Conservation (phyloP, 768 basidiomycete species). For the Termitomyces eurrhizus region DNA sequence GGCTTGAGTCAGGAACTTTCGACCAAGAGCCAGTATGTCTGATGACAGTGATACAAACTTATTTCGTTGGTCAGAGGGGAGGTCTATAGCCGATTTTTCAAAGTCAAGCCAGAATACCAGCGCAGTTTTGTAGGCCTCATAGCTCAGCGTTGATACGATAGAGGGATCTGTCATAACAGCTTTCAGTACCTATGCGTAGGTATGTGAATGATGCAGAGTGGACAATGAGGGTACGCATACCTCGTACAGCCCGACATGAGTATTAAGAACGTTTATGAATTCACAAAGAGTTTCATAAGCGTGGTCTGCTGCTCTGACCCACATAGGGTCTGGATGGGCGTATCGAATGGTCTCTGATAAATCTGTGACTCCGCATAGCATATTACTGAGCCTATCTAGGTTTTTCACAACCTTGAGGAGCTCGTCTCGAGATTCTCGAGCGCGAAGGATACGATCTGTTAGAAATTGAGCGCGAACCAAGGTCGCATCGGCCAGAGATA, state of each 20-base stretch:
- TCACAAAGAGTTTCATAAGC: slow-evolving; percentile 92
- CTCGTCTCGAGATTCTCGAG: slow-evolving; percentile 69
- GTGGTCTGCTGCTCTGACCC: slow-evolving; percentile 81
- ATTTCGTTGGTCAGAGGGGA: slow-evolving; percentile 71
- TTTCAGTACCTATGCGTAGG: slow-evolving; percentile 55
- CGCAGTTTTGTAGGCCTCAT: slow-evolving; percentile 83
- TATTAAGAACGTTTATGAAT: slow-evolving; percentile 97
- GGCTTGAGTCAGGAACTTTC: slow-evolving; percentile 76
- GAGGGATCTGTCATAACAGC: slow-evolving; percentile 64
- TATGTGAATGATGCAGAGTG: slow-evolving; percentile 16
- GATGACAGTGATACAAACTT: slow-evolving; percentile 89
- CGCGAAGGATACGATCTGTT: slow-evolving; percentile 78
- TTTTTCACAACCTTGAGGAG: slow-evolving; percentile 90
- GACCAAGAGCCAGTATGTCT: slow-evolving; percentile 82
- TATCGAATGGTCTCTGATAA: slow-evolving; percentile 92
- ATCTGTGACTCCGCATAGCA: slow-evolving; percentile 95
- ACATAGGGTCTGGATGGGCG: slow-evolving; percentile 82
- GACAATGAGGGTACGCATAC: slow-evolving; percentile 40
- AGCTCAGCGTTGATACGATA: slow-evolving; percentile 60
- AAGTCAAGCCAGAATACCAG: slow-evolving; percentile 96
- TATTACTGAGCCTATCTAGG: slow-evolving; percentile 92
- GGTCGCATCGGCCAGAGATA: slow-evolving; percentile 73
- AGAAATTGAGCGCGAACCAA: slow-evolving; percentile 76
- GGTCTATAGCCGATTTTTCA: slow-evolving; percentile 92
- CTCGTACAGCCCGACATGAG: slow-evolving; percentile 85